These are phyloP conservation scores for Fusarium sp. DNA, from an alignment of 2,329 filamentous ascomycete genomes.

Conservation along the genomic window DNA sequence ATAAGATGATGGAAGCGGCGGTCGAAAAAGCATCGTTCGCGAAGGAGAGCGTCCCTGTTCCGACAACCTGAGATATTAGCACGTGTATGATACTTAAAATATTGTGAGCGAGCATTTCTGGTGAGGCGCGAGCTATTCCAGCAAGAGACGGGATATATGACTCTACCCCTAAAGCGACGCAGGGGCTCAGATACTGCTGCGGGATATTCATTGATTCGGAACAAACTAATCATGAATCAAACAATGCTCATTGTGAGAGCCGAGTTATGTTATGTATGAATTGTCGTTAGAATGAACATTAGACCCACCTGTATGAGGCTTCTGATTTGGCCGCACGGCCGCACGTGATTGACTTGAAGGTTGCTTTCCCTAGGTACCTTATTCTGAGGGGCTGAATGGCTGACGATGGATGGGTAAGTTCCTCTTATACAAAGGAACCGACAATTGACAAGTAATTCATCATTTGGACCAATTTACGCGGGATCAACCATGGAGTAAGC, in stretches of 20 bases:
- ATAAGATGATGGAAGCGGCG: constrained; percentile 87
- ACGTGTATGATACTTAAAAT: constrained; percentile 40
- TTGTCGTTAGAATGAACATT: constrained; percentile 35
- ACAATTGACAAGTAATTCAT: constrained; percentile 41
- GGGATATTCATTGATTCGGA: neutral
- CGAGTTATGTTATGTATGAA: constrained; percentile 20
- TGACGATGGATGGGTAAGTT: constrained; percentile 45
- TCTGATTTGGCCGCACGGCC: constrained; percentile 42
- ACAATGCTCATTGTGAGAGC: constrained; percentile 28
- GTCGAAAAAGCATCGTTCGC: constrained; percentile 78
- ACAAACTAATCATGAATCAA: constrained; percentile 1
- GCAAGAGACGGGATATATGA: constrained; percentile 1
- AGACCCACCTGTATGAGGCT: constrained; percentile 37
- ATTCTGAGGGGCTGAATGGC: constrained; percentile 49
- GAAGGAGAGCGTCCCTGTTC: constrained; percentile 52
- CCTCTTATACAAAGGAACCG: constrained; percentile 39
- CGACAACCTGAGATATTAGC: constrained; percentile 35
- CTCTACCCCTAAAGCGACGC: neutral
- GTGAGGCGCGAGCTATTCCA: constrained; percentile 6
- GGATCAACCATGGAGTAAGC: constrained; percentile 38
- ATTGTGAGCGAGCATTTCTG: constrained; percentile 20
- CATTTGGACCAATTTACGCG: constrained; percentile 20
- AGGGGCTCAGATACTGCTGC: neutral
- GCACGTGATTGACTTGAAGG: constrained; percentile 47
- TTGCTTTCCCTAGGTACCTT: constrained; percentile 40